Evolutionary conservation across 306 rosid genomes (phyloP).

Genomic region (Medicago ruthenica): DNA sequence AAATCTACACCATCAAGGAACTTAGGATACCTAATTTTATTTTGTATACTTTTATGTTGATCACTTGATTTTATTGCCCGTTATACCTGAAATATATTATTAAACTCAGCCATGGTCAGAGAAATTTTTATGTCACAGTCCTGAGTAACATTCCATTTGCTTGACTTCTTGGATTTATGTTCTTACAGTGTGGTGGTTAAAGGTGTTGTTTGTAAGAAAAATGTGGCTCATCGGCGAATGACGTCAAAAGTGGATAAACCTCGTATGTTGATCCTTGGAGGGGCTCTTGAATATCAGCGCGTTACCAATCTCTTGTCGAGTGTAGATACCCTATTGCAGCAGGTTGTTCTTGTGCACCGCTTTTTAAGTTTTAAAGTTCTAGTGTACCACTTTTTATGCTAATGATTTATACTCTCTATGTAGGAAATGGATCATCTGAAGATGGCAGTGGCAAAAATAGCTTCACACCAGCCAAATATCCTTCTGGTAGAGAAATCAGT

Average conservation of each 20-base stretch:
- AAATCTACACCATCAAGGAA: not conserved
- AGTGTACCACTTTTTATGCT: constrained; percentile 44
- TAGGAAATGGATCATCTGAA: constrained; percentile 98
- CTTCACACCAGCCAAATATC: constrained; percentile 77
- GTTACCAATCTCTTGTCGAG: constrained; percentile 84
- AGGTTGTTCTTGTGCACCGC: constrained; percentile 65
- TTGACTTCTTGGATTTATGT: constrained; percentile 43
- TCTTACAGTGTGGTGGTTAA: constrained; percentile 76
- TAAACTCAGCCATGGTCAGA: constrained; percentile 23
- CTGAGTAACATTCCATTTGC: constrained; percentile 34
- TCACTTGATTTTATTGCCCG: constrained; percentile 17
- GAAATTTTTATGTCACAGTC: constrained; percentile 37
- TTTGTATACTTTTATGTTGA: constrained; percentile 28
- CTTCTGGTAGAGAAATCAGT: constrained; percentile 97
- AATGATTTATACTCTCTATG: constrained; percentile 39
- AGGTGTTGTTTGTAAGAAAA: constrained; percentile 96
- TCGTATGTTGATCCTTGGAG: constrained; percentile 87
- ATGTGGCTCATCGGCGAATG: constrained; percentile 96
- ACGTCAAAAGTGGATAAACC: constrained; percentile 76
- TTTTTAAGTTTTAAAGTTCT: constrained; percentile 33
- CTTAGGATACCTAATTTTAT: constrained; percentile 18
- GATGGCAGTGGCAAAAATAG: constrained; percentile 98
- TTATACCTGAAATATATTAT: constrained; percentile 13
- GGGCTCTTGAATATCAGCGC: constrained; percentile 99
- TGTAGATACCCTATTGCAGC: constrained; percentile 97